A percentile compares a stretch with the other conserved stretches of the same genome.
phyloP scores from a whole-genome alignment of 768 basidiomycete species.

The Rhodotorula babjevae region DNA sequence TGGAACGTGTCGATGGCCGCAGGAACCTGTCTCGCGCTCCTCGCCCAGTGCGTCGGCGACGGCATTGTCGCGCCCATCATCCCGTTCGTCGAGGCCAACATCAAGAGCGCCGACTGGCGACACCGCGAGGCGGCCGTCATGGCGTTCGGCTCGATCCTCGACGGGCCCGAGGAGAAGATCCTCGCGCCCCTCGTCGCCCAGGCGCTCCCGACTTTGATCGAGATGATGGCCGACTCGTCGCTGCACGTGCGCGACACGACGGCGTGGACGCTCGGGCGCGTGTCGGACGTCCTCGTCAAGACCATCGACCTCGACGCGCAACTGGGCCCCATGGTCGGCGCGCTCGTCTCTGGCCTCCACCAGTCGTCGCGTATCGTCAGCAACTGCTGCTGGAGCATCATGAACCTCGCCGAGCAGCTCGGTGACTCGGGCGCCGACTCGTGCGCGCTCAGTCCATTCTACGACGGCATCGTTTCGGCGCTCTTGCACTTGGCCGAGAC shows the following conservation, averaged over 20 bases:
- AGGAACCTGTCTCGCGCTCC: slow-evolving; percentile 78
- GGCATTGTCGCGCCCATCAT: slow-evolving; percentile 86
- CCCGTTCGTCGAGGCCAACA: slow-evolving; percentile 95
- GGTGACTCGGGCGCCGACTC: slow-evolving; percentile 60
- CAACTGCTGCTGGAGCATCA: slow-evolving; percentile 93
- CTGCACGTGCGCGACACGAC: slow-evolving; percentile 90
- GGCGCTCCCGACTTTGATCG: slow-evolving; percentile 85
- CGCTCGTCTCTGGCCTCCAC: slow-evolving; percentile 71
- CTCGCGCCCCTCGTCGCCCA: slow-evolving; percentile 88
- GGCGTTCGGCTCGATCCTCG: slow-evolving; percentile 96
- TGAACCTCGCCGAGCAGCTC: slow-evolving; percentile 90
- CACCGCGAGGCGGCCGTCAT: slow-evolving; percentile 94
- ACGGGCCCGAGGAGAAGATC: slow-evolving; percentile 83
- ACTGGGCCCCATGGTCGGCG: slow-evolving; percentile 72
- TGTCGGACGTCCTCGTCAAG: slow-evolving; percentile 80
- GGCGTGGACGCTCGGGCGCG: slow-evolving; percentile 93
- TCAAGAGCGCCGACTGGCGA: slow-evolving; percentile 88
- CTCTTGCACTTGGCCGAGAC: slow-evolving; percentile 81
- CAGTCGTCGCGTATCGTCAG: slow-evolving; percentile 80
- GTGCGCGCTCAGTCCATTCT: slow-evolving; percentile 79
- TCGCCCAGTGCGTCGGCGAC: slow-evolving; percentile 86
- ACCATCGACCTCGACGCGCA: slow-evolving; percentile 80
- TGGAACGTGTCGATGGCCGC: slow-evolving; percentile 99
- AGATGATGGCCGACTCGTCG: slow-evolving; percentile 72
- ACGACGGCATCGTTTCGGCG: slow-evolving; percentile 76